Base-by-base conservation (phyloP, 345 rosid species). In the Linum usitatissimum region DNA sequence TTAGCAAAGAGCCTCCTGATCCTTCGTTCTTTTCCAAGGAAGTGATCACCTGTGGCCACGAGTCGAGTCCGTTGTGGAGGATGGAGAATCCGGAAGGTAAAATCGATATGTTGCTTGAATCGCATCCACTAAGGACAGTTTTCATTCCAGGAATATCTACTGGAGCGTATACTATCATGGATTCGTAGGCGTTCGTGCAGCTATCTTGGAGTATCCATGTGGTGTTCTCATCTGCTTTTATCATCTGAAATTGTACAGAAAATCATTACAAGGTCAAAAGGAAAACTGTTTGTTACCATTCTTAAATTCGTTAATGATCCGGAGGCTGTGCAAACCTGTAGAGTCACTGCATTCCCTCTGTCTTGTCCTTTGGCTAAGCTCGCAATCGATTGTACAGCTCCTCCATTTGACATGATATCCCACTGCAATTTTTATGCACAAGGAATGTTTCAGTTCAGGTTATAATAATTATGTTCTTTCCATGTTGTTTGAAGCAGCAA, bases 81-180 rank as follows among this genome's bases (percentile, higher is more conserved):
- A 93, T 86, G 1, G 97, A 86, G 86, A 93, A 93, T 36, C 99
- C 99, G 8, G 87, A 93, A 18, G 99, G 97, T 61, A 93, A 76
- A 61, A 86, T 63, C 2, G 91, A 86, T 18, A 84, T 75, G 82
- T 69, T 86, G 84, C 92, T 86, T 15, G 99, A 85, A 78, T 93
- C 95, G 18, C 95, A 90, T 60, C 99, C 99, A 0, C 88, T 86
- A 23, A 87, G 85, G 75, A 82, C 97, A 0, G 90, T 73, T 67
- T 93, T 96, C 77, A 87, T 90, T 15, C 81, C 81, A 1, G 76
- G 74, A 42, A 85, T 83, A 68, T 93, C 99, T 53, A 87, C 97
- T 0, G 84, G 84, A 56, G 97, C 96, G 59, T 81, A 88, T 51
- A 93, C 85, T 30, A 93, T 87, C 79, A 73, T 78, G 49, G 92